Base-by-base conservation (phyloP, 2,329 filamentous ascomycete genomes). In the Ascochyta koolunga region DNA sequence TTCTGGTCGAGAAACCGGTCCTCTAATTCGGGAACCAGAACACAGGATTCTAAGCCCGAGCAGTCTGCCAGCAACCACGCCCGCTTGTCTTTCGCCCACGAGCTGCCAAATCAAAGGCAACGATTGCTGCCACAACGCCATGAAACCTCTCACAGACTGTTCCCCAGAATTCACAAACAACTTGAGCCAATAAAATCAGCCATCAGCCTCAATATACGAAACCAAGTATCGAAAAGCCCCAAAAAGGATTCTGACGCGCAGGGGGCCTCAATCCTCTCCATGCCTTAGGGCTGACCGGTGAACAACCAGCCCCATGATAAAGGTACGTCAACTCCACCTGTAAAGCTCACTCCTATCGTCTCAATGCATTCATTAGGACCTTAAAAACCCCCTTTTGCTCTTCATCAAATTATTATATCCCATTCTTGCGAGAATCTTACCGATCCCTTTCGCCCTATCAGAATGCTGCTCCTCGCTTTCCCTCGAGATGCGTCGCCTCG, bases 201-300 rank as follows among this genome's bases (percentile, higher is more conserved):
- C 42, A 35, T 21, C 41, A 25, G 36, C 52, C 46, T 43, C 42
- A 16, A 27, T 41, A 42, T 38, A 51, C 25, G 42, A 18, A 27
- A 21, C 15, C 18, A 29, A 47, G 40, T 51, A 56, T 56, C 33
- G 47, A 51, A 51, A 42, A n/a, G 2, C 4, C 13, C 42, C 42
- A 42, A 50, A 39, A 35, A 38, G 42, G 38, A 33, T 41, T 32
- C 51, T 54, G 39, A 49, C 35, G 45, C 44, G 39, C 36, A 19
- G 50, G 50, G 50, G 51, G 48, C 41, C 53, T 56, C 31, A 37
- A 37, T 33, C 19, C 32, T 44, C 32, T 32, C 21, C n/a, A 33
- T 40, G 42, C 42, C 32, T 54, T 37, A 55, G 44, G 55, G 41
- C 50, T 55, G 57, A 66, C 65, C 65, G 64, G 64, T 68, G 42